Percentiles rank a stretch among this genome's conserved stretches.
phyloP scores from a whole-genome alignment of 768 basidiomycete genomes.

The Vararia minispora region DNA sequence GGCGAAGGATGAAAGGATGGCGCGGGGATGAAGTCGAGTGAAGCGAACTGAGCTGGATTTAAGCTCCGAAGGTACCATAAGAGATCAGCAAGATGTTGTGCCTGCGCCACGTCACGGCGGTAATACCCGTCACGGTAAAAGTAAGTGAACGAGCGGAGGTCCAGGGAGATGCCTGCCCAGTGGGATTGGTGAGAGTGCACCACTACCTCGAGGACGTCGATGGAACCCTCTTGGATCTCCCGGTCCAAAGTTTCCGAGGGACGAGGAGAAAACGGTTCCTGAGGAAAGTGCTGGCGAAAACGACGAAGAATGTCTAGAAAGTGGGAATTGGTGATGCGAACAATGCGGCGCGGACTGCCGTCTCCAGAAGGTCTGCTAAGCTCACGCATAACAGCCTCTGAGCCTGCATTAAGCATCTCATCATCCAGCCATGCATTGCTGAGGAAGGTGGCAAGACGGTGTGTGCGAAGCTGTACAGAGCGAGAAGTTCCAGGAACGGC shows the following conservation, averaged over 20 bases:
- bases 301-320: not conserved
- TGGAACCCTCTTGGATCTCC: not conserved
- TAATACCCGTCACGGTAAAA: slow-evolving; percentile 6
- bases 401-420: slow-evolving; percentile 6
- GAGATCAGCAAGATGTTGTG: not conserved
- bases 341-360: too few species aligned
- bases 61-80: not conserved
- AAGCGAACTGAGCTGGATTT: not conserved
- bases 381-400: too few species aligned
- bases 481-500: not conserved
- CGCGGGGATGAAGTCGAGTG: not conserved
- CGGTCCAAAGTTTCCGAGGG: not conserved
- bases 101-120: not conserved
- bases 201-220: slow-evolving; percentile 4
- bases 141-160: not conserved
- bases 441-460: slow-evolving; percentile 1
- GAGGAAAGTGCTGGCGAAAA: not conserved
- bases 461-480: not conserved
- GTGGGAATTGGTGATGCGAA: not conserved
- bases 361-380: too few species aligned
- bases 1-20: not conserved
- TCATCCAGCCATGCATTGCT: slow-evolving; percentile 6
- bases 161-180: slow-evolving; percentile 4
- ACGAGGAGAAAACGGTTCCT: too few species aligned
- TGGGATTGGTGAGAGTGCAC: slow-evolving; percentile 3